These are phyloP conservation scores for Cryptococcus sp. DNA, from an alignment of 1,284 basidiomycete species.

Conservation along the genomic window DNA sequence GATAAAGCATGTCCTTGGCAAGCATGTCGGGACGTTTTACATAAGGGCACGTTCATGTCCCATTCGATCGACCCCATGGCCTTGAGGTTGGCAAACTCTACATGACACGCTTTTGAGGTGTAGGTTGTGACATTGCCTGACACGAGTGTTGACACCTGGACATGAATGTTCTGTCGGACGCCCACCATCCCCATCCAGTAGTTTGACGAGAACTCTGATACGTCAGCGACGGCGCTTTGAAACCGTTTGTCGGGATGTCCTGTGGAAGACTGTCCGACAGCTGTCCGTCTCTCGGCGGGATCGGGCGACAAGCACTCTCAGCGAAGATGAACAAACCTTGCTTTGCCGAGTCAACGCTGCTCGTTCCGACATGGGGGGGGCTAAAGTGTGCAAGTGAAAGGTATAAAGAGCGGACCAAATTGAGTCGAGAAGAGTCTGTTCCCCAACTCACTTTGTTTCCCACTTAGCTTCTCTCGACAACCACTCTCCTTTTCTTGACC, in stretches of 20 bases:
- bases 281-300: too few species aligned
- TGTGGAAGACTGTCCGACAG: background rate
- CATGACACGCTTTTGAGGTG: slow-evolving; percentile 1
- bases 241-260: background rate
- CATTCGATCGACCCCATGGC: too few species aligned
- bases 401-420: background rate
- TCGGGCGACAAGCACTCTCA: too few species aligned
- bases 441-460: background rate
- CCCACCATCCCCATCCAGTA: background rate
- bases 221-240: background rate
- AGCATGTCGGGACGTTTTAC: too few species aligned
- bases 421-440: background rate
- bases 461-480: background rate
- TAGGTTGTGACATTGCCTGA: background rate
- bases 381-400: background rate
- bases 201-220: background rate
- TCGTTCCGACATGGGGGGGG: background rate
- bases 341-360: background rate
- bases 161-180: background rate
- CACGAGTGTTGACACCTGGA: background rate
- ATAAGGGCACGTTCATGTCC: too few species aligned
- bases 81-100: background rate
- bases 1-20: too few species aligned
- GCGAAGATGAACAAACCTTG: background rate
- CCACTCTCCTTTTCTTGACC: background rate